Evolutionary conservation across 2,329 filamentous ascomycete genomes (phyloP), one percentile per base, ranked within the genome.

Genomic region (Cercospora zeae-maydis): DNA sequence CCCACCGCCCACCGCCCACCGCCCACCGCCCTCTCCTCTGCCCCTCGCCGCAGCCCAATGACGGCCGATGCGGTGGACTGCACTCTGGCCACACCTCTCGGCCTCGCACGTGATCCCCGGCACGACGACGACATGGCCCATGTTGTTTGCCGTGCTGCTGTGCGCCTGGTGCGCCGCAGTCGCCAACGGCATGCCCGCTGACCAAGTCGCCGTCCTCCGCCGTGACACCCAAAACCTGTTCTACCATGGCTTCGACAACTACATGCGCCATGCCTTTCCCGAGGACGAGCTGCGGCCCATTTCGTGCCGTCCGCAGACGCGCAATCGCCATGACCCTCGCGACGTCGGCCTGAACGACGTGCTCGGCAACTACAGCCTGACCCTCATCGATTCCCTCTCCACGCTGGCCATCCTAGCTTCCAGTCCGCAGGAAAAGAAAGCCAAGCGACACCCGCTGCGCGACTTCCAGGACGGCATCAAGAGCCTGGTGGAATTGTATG

Each of bases 161-260:
- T 66, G 73, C 33, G 56, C 66, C 31, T 71, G 69, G 61, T 76
- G 73, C 70, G 68, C 70, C 68, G 74, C 73, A 3, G 58, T 66
- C 65, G 78, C 59, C 37, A 69, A 69, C 69, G 75, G 78, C 76
- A 81, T 82, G 80, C 76, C 77, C 62, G 76, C 77, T 78, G 77
- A 79, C 58, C 67, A 71, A 33, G 74, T 79, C 52, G 62, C 72
- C 9, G 64, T 65, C 45, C 71, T 82, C 42, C 75, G 77, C 69
- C 78, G 78, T 70, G 80, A 82, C 66, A 81, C 81, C 27, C 70
- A 74, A 62, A 83, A 91, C 70, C 92, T 98, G 84, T 98, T 98
- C 81, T 96, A 96, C 77, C 95, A 99, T 81, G 95, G 95, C 64
- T 98, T 88, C 80, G 88, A 93, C 78, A 96, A 93, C 77, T 99